Conservation (phyloP, 139 green algal genomes). For the Zygnema cylindricum region DNA sequence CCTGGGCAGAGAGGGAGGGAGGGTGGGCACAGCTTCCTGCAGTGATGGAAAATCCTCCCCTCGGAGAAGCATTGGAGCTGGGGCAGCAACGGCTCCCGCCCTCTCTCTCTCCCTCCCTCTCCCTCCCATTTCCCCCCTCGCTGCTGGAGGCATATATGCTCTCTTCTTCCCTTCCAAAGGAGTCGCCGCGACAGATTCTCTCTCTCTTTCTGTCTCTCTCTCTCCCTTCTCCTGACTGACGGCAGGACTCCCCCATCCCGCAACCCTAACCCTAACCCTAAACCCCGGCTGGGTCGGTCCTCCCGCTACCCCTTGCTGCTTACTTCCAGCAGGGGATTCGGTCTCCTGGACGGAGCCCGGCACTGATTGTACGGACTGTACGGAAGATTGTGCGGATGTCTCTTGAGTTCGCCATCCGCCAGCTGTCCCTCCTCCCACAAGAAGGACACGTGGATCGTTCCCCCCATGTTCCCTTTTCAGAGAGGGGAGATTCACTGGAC, state of each 20-base stretch:
- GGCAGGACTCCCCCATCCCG: not conserved
- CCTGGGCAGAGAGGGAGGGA: not conserved
- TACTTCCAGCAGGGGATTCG: not conserved
- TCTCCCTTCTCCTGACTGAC: too few species aligned
- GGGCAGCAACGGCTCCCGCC: not conserved
- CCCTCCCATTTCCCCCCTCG: not conserved
- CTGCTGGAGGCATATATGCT: conserved; percentile 13
- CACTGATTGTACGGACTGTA: too few species aligned
- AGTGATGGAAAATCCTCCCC: conserved; percentile 13
- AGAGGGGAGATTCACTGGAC: conserved; percentile 49
- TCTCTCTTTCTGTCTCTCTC: not conserved
- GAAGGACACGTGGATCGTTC: conserved; percentile 33
- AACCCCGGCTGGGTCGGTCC: not conserved
- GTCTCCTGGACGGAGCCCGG: not conserved
- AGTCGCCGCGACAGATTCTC: not conserved
- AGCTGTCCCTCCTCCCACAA: conserved; percentile 12
- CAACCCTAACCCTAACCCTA: too few species aligned
- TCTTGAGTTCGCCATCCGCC: conserved; percentile 18
- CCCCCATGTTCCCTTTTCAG: conserved; percentile 40
- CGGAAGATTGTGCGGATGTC: not conserved
- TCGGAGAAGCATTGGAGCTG: not conserved
- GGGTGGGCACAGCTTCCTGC: not conserved
- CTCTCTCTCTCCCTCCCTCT: not conserved
- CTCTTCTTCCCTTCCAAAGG: not conserved
- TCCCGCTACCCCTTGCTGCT: too few species aligned